These are phyloP conservation scores for Aspergillus phoenicis DNA, from an alignment of 2,329 filamentous ascomycete genomes.

Conservation along the genomic window DNA sequence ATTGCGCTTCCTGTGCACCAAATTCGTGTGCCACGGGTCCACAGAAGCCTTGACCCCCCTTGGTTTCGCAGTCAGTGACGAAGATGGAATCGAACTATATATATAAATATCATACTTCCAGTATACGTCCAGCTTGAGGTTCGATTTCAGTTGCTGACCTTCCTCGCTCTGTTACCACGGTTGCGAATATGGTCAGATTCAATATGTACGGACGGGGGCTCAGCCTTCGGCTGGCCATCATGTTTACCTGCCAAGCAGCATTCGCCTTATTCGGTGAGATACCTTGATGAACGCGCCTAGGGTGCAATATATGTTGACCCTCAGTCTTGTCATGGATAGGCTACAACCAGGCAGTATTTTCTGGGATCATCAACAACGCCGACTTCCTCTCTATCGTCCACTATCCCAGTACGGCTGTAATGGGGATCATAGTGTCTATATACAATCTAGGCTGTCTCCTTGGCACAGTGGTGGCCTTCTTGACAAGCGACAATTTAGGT, in stretches of 20 bases:
- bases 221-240: conserved; percentile 30
- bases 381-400: conserved; percentile 48
- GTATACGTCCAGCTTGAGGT: background rate
- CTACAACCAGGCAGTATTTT: conserved; percentile 55
- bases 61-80: background rate
- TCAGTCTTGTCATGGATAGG: conserved; percentile 28
- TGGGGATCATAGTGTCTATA: conserved; percentile 48
- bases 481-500: conserved; percentile 36
- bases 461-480: conserved; percentile 38
- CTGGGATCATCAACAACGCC: conserved; percentile 50
- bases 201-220: conserved; percentile 32
- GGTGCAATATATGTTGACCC: conserved; percentile 12
- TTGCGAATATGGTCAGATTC: conserved; percentile 24
- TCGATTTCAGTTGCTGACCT: background rate
- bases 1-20: conserved; percentile 4
- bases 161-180: conserved; percentile 2
- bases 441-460: conserved; percentile 50
- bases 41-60: conserved; percentile 9
- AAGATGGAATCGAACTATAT: background rate
- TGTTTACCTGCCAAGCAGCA: conserved; percentile 28
- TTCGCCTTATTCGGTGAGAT: conserved; percentile 32
- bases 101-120: conserved; percentile 13
- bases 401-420: conserved; percentile 39
- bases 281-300: background rate
- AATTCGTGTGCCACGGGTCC: conserved; percentile 12